These are phyloP conservation scores for Taphrina betulina DNA, from an alignment of 1,139 yeast species.

Conservation along the genomic window DNA sequence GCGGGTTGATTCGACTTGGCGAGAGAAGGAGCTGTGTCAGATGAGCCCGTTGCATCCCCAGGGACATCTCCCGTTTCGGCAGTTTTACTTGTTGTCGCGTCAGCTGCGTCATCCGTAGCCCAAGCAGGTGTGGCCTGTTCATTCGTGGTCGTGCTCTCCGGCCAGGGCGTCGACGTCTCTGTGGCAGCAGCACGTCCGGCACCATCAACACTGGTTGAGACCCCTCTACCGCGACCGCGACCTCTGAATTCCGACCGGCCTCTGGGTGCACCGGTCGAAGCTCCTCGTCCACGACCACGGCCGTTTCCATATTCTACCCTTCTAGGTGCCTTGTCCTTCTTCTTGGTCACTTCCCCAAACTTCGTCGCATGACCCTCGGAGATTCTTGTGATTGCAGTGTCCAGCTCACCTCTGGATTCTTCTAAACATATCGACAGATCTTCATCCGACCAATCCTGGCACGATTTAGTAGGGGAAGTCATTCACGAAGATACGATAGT, in stretches of 20 bases:
- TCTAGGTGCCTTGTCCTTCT: slow-evolving; percentile 26
- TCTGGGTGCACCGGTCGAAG: slow-evolving; percentile 27
- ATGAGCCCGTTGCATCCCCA: too few relatives aligned
- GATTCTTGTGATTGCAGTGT: slow-evolving; percentile 24
- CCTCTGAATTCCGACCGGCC: slow-evolving; percentile 23
- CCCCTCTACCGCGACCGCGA: slow-evolving; percentile 28
- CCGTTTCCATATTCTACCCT: slow-evolving; percentile 23
- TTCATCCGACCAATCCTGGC: slow-evolving; percentile 23
- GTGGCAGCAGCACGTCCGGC: slow-evolving; percentile 10
- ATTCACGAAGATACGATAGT: too few relatives aligned
- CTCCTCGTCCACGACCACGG: slow-evolving; percentile 30
- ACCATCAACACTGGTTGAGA: not conserved
- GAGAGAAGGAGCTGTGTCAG: too few relatives aligned
- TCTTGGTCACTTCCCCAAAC: slow-evolving; percentile 30
- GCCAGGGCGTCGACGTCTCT: slow-evolving; percentile 16
- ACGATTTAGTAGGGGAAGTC: not conserved
- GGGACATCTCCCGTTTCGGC: too few relatives aligned
- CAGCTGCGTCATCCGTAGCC: slow-evolving; percentile 11
- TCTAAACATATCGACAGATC: slow-evolving; percentile 22
- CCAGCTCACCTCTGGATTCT: slow-evolving; percentile 29
- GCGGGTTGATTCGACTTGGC: too few relatives aligned
- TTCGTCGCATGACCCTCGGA: slow-evolving; percentile 25
- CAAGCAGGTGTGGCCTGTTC: not conserved
- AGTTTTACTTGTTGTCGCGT: too few relatives aligned
- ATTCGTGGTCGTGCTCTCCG: not conserved